phyloP scores from a whole-genome alignment of 1,139 yeast genomes.

The Blastobotrys malaysiensis region DNA sequence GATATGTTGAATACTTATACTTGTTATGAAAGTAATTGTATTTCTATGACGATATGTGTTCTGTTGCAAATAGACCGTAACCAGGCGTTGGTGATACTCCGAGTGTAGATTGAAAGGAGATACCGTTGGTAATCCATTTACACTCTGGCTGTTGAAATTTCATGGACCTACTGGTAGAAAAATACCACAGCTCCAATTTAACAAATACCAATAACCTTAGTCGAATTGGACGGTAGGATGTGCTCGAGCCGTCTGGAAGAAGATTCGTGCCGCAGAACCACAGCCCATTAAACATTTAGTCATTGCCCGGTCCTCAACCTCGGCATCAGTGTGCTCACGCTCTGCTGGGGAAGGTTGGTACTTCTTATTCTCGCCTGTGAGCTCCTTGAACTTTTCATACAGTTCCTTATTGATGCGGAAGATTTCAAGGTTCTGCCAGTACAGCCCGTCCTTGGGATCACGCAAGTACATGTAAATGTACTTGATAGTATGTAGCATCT shows the following conservation, averaged over 20 bases:
- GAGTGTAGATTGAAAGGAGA: no score
- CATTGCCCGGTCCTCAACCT: slow-evolving; percentile 38
- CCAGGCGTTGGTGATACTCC: no score
- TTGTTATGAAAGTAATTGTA: no score
- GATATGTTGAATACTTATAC: no score
- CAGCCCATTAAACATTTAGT: slow-evolving; percentile 58
- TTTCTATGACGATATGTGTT: no score
- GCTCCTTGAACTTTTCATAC: slow-evolving; percentile 47
- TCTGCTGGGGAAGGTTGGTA: slow-evolving; percentile 50
- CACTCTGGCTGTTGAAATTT: no score
- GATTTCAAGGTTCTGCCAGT: slow-evolving; percentile 59
- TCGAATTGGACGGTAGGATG: slow-evolving; percentile 29
- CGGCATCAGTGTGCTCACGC: slow-evolving; percentile 39
- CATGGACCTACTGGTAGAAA: no score
- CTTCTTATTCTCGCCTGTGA: slow-evolving; percentile 53
- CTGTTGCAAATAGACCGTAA: no score
- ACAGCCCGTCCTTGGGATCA: slow-evolving; percentile 56
- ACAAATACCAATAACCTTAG: background rate
- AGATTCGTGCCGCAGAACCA: slow-evolving; percentile 63
- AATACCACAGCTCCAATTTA: no score
- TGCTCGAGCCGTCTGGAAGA: slow-evolving; percentile 64
- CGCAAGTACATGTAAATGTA: slow-evolving; percentile 46
- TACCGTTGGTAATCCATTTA: no score
- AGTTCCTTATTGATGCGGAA: slow-evolving; percentile 48
- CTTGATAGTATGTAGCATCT: slow-evolving; percentile 27